A percentile compares a stretch with the other conserved stretches of the same genome.
These are phyloP conservation scores for Yarrowia deformans DNA, from an alignment of 805 yeast species.

Conservation along the genomic window DNA sequence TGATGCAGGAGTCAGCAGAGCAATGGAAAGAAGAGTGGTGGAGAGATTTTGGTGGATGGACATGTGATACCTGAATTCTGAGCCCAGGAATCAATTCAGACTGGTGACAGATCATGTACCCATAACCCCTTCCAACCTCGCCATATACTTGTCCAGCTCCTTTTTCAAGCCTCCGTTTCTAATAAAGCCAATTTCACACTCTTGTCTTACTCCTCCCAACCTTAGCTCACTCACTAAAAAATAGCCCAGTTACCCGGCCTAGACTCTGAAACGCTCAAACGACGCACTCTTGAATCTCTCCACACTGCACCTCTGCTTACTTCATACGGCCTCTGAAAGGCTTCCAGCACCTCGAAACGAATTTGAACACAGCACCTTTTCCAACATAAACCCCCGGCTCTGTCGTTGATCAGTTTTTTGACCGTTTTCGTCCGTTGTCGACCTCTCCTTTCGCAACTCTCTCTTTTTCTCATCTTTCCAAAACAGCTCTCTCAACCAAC, in stretches of 20 bases:
- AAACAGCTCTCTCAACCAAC: slow-evolving; percentile 8
- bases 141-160: neutral
- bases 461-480: neutral
- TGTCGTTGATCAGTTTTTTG: neutral
- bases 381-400: neutral
- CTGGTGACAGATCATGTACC: no score
- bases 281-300: slow-evolving; percentile 28
- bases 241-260: slow-evolving; percentile 10
- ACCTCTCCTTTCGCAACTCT: neutral
- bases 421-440: neutral
- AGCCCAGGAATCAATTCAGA: no score
- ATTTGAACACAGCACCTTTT: neutral
- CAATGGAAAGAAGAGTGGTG: neutral
- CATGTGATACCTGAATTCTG: no score
- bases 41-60: neutral
- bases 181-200: neutral
- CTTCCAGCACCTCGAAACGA: neutral
- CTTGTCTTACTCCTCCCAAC: slow-evolving; percentile 24
- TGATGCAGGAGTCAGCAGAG: slow-evolving; percentile 30
- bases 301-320: slow-evolving; percentile 22
- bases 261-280: slow-evolving; percentile 36
- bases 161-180: neutral
- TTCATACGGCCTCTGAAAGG: neutral
- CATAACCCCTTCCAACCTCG: no score
- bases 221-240: slow-evolving; percentile 1